A percentile compares a stretch with the other conserved stretches of the same genome.
These are phyloP conservation scores for Geranium rotundifolium DNA, from an alignment of 345 rosid genomes.

Conservation along the genomic window DNA sequence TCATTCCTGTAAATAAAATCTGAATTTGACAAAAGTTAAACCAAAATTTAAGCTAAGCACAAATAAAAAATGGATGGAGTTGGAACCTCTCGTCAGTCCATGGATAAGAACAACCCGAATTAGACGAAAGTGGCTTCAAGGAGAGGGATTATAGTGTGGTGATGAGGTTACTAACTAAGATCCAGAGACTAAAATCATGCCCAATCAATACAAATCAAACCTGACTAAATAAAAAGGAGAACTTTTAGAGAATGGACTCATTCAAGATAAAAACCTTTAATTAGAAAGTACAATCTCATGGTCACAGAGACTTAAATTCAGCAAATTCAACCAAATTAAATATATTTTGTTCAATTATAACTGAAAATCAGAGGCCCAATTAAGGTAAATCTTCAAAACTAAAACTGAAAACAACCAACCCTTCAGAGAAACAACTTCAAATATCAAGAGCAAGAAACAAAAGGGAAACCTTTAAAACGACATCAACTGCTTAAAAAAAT, in stretches of 20 bases:
- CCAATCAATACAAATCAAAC: constrained; percentile 13
- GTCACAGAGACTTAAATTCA: background rate
- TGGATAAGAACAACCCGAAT: too few relatives aligned
- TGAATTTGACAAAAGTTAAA: too few relatives aligned
- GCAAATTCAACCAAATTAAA: too few relatives aligned
- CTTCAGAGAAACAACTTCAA: constrained; percentile 5
- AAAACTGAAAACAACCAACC: background rate
- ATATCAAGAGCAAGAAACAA: background rate
- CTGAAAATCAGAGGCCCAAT: background rate
- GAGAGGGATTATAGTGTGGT: too few relatives aligned
- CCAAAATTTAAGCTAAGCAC: too few relatives aligned
- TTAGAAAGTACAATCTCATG: background rate
- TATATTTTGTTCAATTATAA: background rate
- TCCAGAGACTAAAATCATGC: too few relatives aligned
- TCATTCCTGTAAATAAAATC: too few relatives aligned
- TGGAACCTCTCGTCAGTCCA: too few relatives aligned
- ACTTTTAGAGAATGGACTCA: constrained; percentile 4
- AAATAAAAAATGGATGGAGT: too few relatives aligned
- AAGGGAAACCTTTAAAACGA: background rate
- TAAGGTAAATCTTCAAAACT: too few relatives aligned
- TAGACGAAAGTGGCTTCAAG: too few relatives aligned
- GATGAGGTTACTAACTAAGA: too few relatives aligned
- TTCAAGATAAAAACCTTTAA: constrained; percentile 1
- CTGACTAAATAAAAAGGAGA: constrained; percentile 26
- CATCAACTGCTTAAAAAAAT: background rate